These are phyloP conservation scores for Ustilago xerochloae DNA, from an alignment of 1,284 basidiomycete genomes.

Conservation along the genomic window DNA sequence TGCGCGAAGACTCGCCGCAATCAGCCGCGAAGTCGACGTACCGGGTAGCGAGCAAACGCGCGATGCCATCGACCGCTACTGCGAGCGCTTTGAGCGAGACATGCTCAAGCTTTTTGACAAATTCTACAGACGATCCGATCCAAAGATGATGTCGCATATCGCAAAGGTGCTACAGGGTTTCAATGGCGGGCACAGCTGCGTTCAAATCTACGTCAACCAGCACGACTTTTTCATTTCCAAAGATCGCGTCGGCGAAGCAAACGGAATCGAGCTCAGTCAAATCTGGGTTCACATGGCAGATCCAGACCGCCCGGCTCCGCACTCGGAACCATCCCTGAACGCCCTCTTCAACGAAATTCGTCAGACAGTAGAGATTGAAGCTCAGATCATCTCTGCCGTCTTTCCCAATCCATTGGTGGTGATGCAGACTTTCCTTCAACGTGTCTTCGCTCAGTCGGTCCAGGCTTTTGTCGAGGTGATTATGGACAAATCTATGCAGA, in stretches of 20 bases:
- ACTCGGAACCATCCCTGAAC: slow-evolving; percentile 80
- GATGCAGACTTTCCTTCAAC: slow-evolving; percentile 97
- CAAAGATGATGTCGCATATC: slow-evolving; percentile 99
- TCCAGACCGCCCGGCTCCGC: slow-evolving; percentile 82
- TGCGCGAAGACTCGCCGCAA: slow-evolving; percentile 84
- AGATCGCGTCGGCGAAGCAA: slow-evolving; percentile 77
- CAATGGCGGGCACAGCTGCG: slow-evolving; percentile 95
- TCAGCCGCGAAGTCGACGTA: slow-evolving; percentile 86
- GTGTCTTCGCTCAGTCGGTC: slow-evolving; percentile 93
- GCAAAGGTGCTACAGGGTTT: slow-evolving; percentile 96
- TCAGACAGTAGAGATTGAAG: slow-evolving; percentile 90
- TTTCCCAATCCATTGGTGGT: slow-evolving; percentile 97
- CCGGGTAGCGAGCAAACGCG: slow-evolving; percentile 61
- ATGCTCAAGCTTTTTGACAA: slow-evolving; percentile 93
- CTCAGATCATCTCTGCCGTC: slow-evolving; percentile 97
- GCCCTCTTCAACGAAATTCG: slow-evolving; percentile 89
- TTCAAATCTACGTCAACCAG: slow-evolving; percentile 99
- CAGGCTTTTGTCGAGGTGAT: slow-evolving; percentile 66
- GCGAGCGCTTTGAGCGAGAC: slow-evolving; percentile 98
- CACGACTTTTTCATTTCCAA: slow-evolving; percentile 76
- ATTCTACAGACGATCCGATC: slow-evolving; percentile 90
- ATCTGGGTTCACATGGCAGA: slow-evolving; percentile 77
- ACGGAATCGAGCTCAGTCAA: slow-evolving; percentile 73
- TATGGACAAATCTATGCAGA: slow-evolving; percentile 63
- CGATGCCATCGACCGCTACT: slow-evolving; percentile 86